Conservation (phyloP, 2,329 filamentous ascomycete species). For the Stemphylium beticola region DNA sequence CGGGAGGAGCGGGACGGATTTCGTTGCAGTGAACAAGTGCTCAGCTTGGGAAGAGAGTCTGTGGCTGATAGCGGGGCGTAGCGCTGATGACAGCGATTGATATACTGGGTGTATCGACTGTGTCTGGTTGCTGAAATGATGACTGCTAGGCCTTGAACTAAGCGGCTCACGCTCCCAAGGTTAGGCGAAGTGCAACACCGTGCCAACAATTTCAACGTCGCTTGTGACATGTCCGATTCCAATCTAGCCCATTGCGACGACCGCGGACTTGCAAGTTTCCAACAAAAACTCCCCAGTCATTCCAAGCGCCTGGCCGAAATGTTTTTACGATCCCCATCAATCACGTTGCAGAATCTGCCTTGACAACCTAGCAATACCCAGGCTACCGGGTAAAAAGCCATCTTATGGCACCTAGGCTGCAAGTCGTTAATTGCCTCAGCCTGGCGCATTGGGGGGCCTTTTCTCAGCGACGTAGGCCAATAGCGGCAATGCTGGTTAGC, state of each 20-base stretch:
- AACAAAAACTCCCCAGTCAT: neutral
- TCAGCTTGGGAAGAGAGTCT: neutral
- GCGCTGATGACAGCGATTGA: neutral
- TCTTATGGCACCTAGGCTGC: neutral
- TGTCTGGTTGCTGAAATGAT: neutral
- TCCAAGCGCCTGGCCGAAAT: constrained; percentile 12
- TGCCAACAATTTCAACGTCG: too few species aligned
- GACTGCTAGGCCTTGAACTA: neutral
- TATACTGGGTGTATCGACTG: too few species aligned
- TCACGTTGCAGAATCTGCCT: constrained; percentile 19
- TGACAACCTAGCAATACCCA: neutral
- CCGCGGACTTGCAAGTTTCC: neutral
- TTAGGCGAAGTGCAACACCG: neutral
- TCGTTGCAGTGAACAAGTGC: neutral
- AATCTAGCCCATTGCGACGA: neutral
- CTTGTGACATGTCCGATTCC: neutral
- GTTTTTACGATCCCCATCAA: constrained; percentile 14
- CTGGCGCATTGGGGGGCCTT: constrained; percentile 7
- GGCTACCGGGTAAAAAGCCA: constrained; percentile 11
- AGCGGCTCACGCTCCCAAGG: too few species aligned
- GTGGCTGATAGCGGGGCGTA: neutral
- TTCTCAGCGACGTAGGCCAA: neutral
- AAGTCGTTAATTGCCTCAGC: constrained; percentile 14
- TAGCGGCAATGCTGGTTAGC: constrained; percentile 4
- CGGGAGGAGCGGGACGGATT: neutral